Percentiles rank a stretch among this genome's conserved stretches.
Evolutionary conservation across 129 eudicot genomes (phyloP).

Genomic region (Flaveria trinervia): DNA sequence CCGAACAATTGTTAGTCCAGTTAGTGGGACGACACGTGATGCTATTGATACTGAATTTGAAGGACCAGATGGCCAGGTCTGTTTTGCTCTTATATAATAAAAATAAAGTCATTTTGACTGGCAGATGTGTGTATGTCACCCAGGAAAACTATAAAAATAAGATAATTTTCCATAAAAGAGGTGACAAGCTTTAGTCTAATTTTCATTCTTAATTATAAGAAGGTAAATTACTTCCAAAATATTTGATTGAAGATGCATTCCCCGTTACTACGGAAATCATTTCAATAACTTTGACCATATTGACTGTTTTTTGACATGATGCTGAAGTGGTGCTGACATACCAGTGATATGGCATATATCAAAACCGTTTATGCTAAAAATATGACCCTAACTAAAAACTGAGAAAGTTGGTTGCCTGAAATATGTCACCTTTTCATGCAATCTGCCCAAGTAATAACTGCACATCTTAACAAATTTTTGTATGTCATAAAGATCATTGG

Average conservation of each 20-base stretch:
- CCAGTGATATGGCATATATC: background rate
- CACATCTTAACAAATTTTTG: background rate
- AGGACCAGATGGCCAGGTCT: conserved; percentile 96
- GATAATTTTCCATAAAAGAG: background rate
- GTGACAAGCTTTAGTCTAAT: background rate
- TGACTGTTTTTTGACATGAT: background rate
- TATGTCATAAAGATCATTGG: background rate
- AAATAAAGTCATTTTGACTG: background rate
- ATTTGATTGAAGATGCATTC: background rate
- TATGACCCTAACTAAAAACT: background rate
- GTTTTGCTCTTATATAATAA: conserved; percentile 20
- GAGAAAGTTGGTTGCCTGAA: background rate
- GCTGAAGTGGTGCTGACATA: background rate
- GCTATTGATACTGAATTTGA: conserved; percentile 96
- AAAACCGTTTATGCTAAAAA: background rate
- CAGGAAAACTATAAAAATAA: background rate
- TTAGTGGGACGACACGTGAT: conserved; percentile 99
- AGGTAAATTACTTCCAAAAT: background rate
- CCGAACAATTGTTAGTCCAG: conserved; percentile 96
- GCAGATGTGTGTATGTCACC: background rate
- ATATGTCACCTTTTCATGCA: background rate
- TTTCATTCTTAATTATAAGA: background rate
- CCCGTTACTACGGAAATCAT: background rate
- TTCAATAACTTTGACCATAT: background rate
- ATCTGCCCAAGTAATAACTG: conserved; percentile 1